Base-by-base conservation (phyloP, 495 filamentous ascomycete genomes). In the Penicillium herquei region DNA sequence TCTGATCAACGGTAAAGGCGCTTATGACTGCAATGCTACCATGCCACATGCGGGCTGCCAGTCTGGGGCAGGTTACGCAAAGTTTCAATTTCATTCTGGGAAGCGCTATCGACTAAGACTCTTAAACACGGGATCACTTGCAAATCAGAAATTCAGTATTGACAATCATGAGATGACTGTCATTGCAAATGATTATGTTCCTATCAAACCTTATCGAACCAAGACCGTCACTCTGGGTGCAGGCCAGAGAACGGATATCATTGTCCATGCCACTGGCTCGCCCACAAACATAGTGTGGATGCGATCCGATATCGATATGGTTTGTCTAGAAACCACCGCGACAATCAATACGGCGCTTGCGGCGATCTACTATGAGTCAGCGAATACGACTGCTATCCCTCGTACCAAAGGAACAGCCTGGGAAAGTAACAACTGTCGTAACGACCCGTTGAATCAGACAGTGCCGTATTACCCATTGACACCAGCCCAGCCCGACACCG, bases 81-180 rank as follows among this genome's bases (percentile, higher is more conserved):
- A 45, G 8, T 45, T 45, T 7, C 42, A 21, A 18, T 45, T 45
- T 17, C 16, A 18, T 10, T 7, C 16, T 1, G 42, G 42, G 12
- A 45, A 45, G 42, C 6, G 0, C 10, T 11, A 45, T 30, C 42
- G 42, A 2, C 14, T 45, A 1, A 7, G 42, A 13, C 7, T 45
- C 2, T 26, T 45, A 4, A 45, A 45, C 10, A 30, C 12, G 0
- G 21, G 42, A 7, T 7, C 17, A 5, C 21, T 45, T 7, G 17
- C 7, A 7, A 7, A 30, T 12, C 21, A 26, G 21, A 26, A 26
- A 4, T 45, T 45, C 16, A 21, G 17, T 11, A 75, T 79, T 26
- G 78, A 80, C 50, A 65, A 64, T 10, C 77, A 79, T 45, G 59
- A 56, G 2, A 30, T 81, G 9, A 58, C 65, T 16, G 73, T 81